Evolutionary conservation across 768 basidiomycete genomes (phyloP), one percentile per base, ranked within the genome.

Genomic region (Suillus plorans): DNA sequence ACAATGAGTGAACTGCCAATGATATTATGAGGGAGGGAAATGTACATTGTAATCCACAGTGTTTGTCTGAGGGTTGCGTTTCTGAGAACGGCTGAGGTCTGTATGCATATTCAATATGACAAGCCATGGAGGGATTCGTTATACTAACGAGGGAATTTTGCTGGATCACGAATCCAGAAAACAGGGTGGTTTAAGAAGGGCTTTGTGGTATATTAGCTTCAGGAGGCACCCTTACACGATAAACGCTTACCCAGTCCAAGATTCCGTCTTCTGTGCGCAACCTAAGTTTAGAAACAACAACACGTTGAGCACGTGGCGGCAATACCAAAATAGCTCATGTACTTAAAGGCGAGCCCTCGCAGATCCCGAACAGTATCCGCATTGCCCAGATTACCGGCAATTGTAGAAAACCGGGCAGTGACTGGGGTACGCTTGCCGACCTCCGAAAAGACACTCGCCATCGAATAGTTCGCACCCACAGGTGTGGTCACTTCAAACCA

Each of bases 281-380:
- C 63, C 78, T 80, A 44, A 55, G 45, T 28, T 13, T 1, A 50
- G 28, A 28, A 50, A 50, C 16, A 42, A 5, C 22, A 41, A 34
- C 31, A n/a, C 20, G 12, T 10, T 55, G 12, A 55, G 34, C 55
- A 56, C 9, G 18, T 50, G 12, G 20, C 14, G 36, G 13, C 22
- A 28, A 39, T 16, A 36, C 31, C 18, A 53, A 56, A 77, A 74
- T 22, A 18, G 68, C 66, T 13, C 31, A 77, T 80, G 47, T 78
- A 80, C 75, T 85, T 79, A 31, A 79, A 74, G 2, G 83, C 84
- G 67, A 87, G 84, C 1, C 86, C 86, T 64, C 86, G 77, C 6
- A 85, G 80, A 63, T 87, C 85, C 41, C 85, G 74, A 37, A 80
- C 76, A 58, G 73, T 73, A 68, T 87, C 85, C 1, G 84, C 78